Base-by-base conservation (phyloP, 257 asterid species). In the Linderniella brevidens region DNA sequence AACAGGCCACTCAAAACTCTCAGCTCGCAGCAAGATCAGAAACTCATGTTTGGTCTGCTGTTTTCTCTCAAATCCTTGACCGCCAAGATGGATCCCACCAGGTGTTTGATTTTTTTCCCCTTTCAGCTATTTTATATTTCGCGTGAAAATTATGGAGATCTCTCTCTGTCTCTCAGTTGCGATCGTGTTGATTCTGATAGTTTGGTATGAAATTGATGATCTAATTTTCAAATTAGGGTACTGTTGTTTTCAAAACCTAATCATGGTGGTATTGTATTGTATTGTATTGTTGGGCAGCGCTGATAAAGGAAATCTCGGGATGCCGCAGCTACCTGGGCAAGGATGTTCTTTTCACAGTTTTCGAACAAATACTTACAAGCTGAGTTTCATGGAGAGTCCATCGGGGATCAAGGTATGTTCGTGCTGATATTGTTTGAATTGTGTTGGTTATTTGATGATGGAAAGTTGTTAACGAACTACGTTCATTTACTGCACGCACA, bases 281-380 rank as follows among this genome's bases (percentile, higher is more conserved):
- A 6, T 25, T 25, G 6, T 25, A 2, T 25, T 25, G 32, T 25
- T 57, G 56, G 58, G 49, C 84, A 84, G 98, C 44, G 82, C 53
- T 58, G 93, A 81, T 12, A 90, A 85, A 49, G 94, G 98, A 55
- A 90, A 85, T 62, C 96, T 90, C 52, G 96, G 98, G 51, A 87
- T 79, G 60, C 98, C 94, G 0, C 90, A 72, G 60, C 73, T 90
- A 52, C 94, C 98, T 49, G 94, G 96, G 38, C 94, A 90, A 61
- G 93, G 98, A 10, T 85, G 98, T 64, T 90, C 94, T 3, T 85
- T 90, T 64, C 94, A 90, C 60, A 79, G 98, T 68, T 90, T 90
- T 59, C 65, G 82, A 8, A 90, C 96, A 17, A 81, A 90, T 71
- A 85, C 94, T 0, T 90, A 84, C 64, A 90, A 79, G 55, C 67